phyloP scores from a whole-genome alignment of 345 rosid genomes.

The Gossypium turneri region DNA sequence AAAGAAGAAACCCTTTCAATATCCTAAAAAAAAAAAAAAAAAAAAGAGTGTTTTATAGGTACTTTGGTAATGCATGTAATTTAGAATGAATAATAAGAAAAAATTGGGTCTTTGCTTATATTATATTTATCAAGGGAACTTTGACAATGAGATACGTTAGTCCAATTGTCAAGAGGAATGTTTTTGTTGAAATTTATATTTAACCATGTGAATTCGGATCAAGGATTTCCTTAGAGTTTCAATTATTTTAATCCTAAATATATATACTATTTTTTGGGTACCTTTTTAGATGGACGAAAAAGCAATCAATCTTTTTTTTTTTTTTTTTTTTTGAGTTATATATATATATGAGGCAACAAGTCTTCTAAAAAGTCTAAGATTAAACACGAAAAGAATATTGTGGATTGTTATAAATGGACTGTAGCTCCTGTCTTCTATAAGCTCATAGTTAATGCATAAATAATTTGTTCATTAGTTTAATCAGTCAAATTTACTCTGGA shows the following conservation, averaged over 20 bases:
- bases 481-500: neutral
- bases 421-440: neutral
- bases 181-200: too few species aligned
- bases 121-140: too few species aligned
- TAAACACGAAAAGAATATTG: neutral
- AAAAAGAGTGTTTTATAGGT: too few species aligned
- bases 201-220: neutral
- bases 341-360: slow-evolving; percentile 10
- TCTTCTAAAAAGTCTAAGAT: slow-evolving; percentile 7
- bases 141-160: too few species aligned
- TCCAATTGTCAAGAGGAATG: neutral
- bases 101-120: too few species aligned
- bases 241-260: neutral
- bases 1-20: too few species aligned
- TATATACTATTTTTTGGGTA: neutral
- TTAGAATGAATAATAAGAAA: too few species aligned
- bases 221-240: neutral
- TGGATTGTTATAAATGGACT: slow-evolving; percentile 13
- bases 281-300: neutral
- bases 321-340: neutral
- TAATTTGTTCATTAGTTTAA: neutral
- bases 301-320: neutral
- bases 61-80: too few species aligned
- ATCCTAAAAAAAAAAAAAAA: too few species aligned
- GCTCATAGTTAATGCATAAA: neutral